A percentile compares a stretch with the other conserved stretches of the same genome.
These are phyloP conservation scores for Endoconidiophora polonica DNA, from an alignment of 2,329 filamentous ascomycete species.

Conservation along the genomic window DNA sequence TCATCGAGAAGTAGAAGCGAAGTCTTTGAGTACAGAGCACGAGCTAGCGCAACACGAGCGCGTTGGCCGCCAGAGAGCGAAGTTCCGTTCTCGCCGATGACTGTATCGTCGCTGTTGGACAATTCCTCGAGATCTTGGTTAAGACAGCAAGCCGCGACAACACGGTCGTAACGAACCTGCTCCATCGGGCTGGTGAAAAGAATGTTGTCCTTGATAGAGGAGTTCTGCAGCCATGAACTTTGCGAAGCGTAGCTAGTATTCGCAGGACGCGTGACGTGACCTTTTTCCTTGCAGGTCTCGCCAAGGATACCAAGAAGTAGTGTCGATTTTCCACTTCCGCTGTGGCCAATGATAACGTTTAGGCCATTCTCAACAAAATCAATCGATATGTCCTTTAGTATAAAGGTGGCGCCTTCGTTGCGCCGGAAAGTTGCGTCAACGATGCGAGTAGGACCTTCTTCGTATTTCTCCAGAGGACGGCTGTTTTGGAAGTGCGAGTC, in stretches of 20 bases:
- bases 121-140: slow-evolving; percentile 34
- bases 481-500: slow-evolving; percentile 38
- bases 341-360: slow-evolving; percentile 37
- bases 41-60: slow-evolving; percentile 37
- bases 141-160: slow-evolving; percentile 39
- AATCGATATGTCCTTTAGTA: slow-evolving; percentile 30
- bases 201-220: slow-evolving; percentile 37
- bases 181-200: slow-evolving; percentile 36
- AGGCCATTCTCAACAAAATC: slow-evolving; percentile 36
- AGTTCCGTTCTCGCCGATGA: slow-evolving; percentile 37
- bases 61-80: slow-evolving; percentile 41
- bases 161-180: slow-evolving; percentile 33
- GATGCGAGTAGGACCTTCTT: slow-evolving; percentile 32
- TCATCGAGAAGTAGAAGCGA: slow-evolving; percentile 40
- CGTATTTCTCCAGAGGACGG: slow-evolving; percentile 30
- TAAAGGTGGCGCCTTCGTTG: slow-evolving; percentile 33
- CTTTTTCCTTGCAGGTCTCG: slow-evolving; percentile 33
- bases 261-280: slow-evolving; percentile 29
- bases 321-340: slow-evolving; percentile 41
- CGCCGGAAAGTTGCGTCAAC: slow-evolving; percentile 31
- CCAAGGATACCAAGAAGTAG: slow-evolving; percentile 37
- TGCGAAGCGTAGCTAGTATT: slow-evolving; percentile 42
- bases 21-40: slow-evolving; percentile 40
- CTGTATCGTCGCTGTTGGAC: slow-evolving; percentile 31
- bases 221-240: slow-evolving; percentile 40